Conservation (phyloP, 169 alveolate species). For the Plasmodium billcollinsi region DNA sequence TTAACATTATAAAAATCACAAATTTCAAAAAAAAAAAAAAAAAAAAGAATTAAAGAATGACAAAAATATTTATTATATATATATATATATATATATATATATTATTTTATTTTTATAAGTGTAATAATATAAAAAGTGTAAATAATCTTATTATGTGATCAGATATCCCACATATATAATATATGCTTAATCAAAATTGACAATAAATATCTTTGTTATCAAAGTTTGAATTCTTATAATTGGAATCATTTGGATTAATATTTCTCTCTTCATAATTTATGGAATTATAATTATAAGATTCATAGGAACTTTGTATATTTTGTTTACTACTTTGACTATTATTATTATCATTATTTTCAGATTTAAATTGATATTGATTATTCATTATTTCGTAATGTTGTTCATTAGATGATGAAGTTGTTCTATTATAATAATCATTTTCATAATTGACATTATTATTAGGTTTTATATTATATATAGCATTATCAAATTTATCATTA, state of each 20-base stretch:
- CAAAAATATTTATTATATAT: slow-evolving; percentile 1
- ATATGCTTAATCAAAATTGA: slow-evolving; percentile 17
- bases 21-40: background rate
- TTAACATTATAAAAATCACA: too few relatives aligned
- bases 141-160: too few relatives aligned
- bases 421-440: background rate
- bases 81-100: background rate
- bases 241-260: slow-evolving; percentile 22
- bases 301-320: slow-evolving; percentile 15
- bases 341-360: slow-evolving; percentile 31
- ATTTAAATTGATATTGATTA: slow-evolving; percentile 8
- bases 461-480: slow-evolving; percentile 15
- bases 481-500: background rate
- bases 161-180: too few relatives aligned
- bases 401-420: background rate
- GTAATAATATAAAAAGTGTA: too few relatives aligned
- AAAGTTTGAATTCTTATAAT: slow-evolving; percentile 8
- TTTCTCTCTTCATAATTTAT: slow-evolving; percentile 22
- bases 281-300: slow-evolving; percentile 24
- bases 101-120: background rate
- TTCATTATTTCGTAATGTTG: background rate
- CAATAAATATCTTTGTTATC: slow-evolving; percentile 53
- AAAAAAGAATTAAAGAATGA: background rate
- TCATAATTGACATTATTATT: slow-evolving; percentile 5
- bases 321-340: background rate